Conservation (phyloP, 2,329 filamentous ascomycete genomes). For the Claviceps sp. region DNA sequence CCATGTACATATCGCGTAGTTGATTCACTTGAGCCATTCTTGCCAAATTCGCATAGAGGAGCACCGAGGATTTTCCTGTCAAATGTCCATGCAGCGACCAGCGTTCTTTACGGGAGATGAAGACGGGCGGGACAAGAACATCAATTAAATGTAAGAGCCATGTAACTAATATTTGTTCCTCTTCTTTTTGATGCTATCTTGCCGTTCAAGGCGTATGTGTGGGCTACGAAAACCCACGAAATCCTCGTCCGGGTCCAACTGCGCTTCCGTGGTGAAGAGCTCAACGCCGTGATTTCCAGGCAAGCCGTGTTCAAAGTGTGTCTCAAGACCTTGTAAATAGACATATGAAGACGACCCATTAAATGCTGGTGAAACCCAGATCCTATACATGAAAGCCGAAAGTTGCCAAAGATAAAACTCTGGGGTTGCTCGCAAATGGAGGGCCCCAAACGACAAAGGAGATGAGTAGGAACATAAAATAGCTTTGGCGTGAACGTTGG, state of each 20-base stretch:
- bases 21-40: no score
- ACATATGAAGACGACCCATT: background rate
- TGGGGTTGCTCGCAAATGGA: background rate
- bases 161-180: background rate
- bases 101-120: no score
- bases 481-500: conserved; percentile 5
- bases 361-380: background rate
- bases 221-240: background rate
- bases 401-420: conserved; percentile 1
- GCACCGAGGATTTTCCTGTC: background rate
- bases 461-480: conserved; percentile 9
- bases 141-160: background rate
- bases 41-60: background rate
- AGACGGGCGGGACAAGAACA: background rate
- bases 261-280: background rate
- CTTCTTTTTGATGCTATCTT: background rate
- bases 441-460: conserved; percentile 2
- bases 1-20: no score
- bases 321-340: background rate
- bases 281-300: background rate
- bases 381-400: background rate
- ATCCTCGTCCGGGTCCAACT: background rate
- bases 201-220: background rate
- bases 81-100: background rate
- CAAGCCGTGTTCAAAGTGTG: background rate